Evolutionary conservation across 768 basidiomycete species (phyloP).

Genomic region (Rubroboletus pulcherrimus): DNA sequence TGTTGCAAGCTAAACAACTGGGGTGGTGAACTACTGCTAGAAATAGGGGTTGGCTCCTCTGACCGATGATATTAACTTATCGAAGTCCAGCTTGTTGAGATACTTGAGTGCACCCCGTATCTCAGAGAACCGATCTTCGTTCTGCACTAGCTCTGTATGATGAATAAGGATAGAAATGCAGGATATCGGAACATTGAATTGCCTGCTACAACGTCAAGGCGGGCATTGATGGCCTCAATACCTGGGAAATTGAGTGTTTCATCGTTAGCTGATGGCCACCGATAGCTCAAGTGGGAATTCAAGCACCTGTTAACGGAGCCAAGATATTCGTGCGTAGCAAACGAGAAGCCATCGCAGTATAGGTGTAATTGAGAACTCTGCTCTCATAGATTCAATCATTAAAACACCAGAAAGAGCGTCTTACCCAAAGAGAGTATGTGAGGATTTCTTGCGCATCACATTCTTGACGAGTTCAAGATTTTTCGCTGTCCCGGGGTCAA

Average conservation of each 20-base stretch:
- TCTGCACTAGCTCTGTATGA: constrained; percentile 63
- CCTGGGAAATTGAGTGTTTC: constrained; percentile 2
- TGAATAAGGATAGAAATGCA: constrained; percentile 1
- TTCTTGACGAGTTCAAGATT: constrained; percentile 90
- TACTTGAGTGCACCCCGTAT: constrained; percentile 65
- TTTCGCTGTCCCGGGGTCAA: constrained; percentile 83
- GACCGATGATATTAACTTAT: constrained; percentile 77
- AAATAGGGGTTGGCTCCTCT: constrained; percentile 5
- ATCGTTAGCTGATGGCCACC: background rate
- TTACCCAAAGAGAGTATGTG: constrained; percentile 79
- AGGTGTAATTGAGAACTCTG: constrained; percentile 76
- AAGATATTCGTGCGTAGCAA: constrained; percentile 77
- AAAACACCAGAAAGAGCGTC: background rate
- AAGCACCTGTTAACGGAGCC: constrained; percentile 70
- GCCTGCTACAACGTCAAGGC: constrained; percentile 88
- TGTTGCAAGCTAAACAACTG: constrained; percentile 52
- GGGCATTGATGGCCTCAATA: constrained; percentile 62
- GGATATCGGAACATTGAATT: background rate
- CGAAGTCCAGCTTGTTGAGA: constrained; percentile 80
- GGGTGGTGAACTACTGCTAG: background rate
- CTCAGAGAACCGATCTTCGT: constrained; percentile 69
- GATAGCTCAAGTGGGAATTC: background rate
- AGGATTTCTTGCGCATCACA: constrained; percentile 57
- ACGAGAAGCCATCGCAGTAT: constrained; percentile 86
- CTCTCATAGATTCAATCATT: background rate